Percentiles rank a stretch among this genome's conserved stretches.
These are phyloP conservation scores for Pichia sp. DNA, from an alignment of 1,139 yeast species.

Conservation along the genomic window DNA sequence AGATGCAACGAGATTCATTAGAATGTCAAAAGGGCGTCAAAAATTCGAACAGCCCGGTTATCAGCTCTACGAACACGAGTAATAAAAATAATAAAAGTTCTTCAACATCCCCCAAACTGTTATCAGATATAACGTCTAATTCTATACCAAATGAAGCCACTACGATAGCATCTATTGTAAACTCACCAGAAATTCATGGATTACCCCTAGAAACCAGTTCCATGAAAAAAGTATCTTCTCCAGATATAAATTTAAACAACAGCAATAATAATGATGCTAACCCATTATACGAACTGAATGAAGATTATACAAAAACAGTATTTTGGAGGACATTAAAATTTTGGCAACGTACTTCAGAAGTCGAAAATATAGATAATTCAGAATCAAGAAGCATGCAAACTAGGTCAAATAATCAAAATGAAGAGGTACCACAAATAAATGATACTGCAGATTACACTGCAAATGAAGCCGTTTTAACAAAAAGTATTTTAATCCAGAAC, in stretches of 20 bases:
- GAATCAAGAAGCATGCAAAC: not conserved
- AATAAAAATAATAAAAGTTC: not conserved
- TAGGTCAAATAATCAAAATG: not conserved
- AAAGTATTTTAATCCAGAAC: not conserved
- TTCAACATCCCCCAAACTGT: not conserved
- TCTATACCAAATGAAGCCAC: too few relatives aligned
- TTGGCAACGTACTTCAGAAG: conserved; percentile 8
- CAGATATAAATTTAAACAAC: not conserved
- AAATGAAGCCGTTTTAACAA: not conserved
- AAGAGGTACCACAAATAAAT: not conserved
- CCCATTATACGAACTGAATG: not conserved
- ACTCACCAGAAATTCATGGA: not conserved
- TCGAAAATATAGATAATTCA: not conserved
- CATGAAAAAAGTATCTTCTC: not conserved
- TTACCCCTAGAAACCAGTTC: not conserved
- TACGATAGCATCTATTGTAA: too few relatives aligned
- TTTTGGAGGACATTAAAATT: conserved; percentile 11
- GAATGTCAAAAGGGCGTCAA: not conserved
- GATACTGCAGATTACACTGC: not conserved
- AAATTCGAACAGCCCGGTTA: not conserved
- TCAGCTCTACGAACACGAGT: not conserved
- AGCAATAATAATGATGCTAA: not conserved
- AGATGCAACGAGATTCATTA: not conserved
- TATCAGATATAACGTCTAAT: too few relatives aligned
- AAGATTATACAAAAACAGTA: not conserved